phyloP scores from a whole-genome alignment of 164 flowering plant species.

The Vitis riparia region DNA sequence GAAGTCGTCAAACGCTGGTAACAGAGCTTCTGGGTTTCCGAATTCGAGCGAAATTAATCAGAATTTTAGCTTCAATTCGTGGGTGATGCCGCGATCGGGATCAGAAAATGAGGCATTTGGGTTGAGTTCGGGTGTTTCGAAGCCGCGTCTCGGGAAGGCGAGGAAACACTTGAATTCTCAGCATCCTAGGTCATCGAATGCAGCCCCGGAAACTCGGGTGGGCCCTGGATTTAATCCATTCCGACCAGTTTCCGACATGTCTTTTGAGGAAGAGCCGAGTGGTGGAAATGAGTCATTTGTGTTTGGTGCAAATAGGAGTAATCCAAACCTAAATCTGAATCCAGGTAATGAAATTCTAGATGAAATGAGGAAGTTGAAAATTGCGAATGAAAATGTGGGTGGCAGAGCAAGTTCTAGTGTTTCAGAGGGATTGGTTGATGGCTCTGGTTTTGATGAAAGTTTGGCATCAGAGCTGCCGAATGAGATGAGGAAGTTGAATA shows the following conservation, averaged over 20 bases:
- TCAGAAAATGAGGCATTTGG: neutral
- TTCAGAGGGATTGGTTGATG: conserved; percentile 1
- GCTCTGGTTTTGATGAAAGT: conserved; percentile 15
- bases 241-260: conserved; percentile 5
- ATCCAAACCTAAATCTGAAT: conserved; percentile 9
- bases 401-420: neutral
- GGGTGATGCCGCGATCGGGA: conserved; percentile 15
- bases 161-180: conserved; percentile 27
- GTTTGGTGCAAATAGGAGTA: conserved; percentile 24
- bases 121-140: conserved; percentile 18
- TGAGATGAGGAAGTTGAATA: conserved; percentile 40
- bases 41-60: conserved; percentile 6
- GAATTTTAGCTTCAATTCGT: conserved; percentile 18
- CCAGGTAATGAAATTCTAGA: conserved; percentile 18
- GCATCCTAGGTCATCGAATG: conserved; percentile 16
- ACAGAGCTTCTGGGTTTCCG: conserved; percentile 24
- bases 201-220: neutral
- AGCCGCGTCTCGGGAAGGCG: conserved; percentile 36
- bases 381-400: conserved; percentile 19
- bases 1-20: conserved; percentile 18
- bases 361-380: conserved; percentile 38
- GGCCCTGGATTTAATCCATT: conserved; percentile 29
- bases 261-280: neutral
- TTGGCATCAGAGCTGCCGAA: conserved; percentile 21
- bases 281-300: conserved; percentile 22